These are phyloP conservation scores for Letharia lupina DNA, from an alignment of 495 filamentous ascomycete genomes.

Conservation along the genomic window DNA sequence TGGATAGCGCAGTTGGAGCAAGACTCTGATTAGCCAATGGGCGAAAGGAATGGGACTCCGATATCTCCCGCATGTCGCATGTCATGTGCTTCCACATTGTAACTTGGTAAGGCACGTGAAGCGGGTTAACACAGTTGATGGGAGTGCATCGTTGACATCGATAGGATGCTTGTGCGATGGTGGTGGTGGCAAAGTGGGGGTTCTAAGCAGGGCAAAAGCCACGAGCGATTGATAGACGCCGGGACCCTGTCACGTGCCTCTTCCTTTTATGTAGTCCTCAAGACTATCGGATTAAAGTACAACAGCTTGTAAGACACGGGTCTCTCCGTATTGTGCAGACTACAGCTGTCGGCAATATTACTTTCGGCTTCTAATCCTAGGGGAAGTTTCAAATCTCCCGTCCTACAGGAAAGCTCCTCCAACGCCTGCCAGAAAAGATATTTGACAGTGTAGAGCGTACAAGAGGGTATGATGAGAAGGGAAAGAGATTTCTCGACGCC, in stretches of 20 bases:
- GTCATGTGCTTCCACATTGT: constrained; percentile 7
- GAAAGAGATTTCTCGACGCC: neutral
- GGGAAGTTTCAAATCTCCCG: neutral
- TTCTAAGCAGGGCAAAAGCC: neutral
- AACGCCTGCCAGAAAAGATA: constrained; percentile 7
- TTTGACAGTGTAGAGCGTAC: constrained; percentile 8
- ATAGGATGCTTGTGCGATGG: neutral
- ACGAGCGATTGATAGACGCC: neutral
- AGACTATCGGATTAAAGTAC: neutral
- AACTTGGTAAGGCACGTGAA: neutral
- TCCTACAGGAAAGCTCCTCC: constrained; percentile 7
- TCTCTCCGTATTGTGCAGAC: neutral
- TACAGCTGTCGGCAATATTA: constrained; percentile 9
- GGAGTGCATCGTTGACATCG: neutral
- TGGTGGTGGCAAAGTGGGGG: neutral
- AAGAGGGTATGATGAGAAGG: constrained; percentile 13
- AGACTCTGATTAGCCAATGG: constrained; percentile 14
- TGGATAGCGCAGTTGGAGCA: constrained; percentile 9
- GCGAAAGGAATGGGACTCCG: neutral
- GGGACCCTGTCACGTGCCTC: neutral
- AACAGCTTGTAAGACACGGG: neutral
- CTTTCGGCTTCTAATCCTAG: constrained; percentile 8
- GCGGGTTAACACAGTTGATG: neutral
- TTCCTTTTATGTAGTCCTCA: neutral
- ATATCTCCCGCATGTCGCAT: constrained; percentile 14